Conservation (phyloP, 2,329 filamentous ascomycete genomes). For the Dryadomyces quercivorus region DNA sequence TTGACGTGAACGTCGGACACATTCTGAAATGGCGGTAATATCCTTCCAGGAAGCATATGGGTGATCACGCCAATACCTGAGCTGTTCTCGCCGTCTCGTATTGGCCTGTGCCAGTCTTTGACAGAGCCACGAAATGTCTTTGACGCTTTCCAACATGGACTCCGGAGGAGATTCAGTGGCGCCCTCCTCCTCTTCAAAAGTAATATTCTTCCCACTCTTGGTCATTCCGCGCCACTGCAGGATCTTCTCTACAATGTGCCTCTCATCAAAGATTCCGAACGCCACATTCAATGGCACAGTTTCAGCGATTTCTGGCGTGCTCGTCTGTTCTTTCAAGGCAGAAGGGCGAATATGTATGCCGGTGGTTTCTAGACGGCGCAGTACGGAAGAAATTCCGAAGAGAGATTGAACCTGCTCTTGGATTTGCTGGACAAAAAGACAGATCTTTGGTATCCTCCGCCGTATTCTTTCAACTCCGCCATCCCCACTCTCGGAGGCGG, state of each 20-base stretch:
- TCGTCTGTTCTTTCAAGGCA: not conserved
- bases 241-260: not conserved
- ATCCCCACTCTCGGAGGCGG: not conserved
- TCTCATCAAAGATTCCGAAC: not conserved
- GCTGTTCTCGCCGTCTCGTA: not conserved
- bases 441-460: not conserved
- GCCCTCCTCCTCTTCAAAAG: not conserved
- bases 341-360: not conserved
- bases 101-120: not conserved
- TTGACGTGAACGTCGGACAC: not conserved
- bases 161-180: too few species aligned
- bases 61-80: not conserved
- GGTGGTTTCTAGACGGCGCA: not conserved
- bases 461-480: not conserved
- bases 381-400: not conserved
- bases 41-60: not conserved
- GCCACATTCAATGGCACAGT: not conserved
- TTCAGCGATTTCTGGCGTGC: not conserved
- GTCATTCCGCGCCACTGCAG: not conserved
- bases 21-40: not conserved
- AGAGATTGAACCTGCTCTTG: not conserved
- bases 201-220: not conserved
- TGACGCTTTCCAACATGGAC: not conserved
- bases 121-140: not conserved
- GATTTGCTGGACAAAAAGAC: not conserved